Evolutionary conservation across 192 early-diverging fungal genomes (phyloP).

Genomic region (Podila minutissima): DNA sequence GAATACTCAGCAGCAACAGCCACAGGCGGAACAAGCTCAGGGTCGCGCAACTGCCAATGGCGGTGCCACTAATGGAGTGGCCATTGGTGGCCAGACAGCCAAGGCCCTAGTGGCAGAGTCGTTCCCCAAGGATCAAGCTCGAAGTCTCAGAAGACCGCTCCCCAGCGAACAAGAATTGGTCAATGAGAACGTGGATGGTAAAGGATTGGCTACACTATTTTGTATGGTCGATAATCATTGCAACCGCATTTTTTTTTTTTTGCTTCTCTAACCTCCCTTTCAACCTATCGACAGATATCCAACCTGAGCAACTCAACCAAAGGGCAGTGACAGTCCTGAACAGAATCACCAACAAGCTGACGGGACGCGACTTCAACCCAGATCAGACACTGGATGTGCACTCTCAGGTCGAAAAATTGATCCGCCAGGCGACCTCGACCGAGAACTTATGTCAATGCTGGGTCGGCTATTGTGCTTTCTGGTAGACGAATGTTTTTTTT

Average conservation of each 20-base stretch:
- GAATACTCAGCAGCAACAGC: slow-evolving; percentile 50
- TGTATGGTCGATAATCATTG: background rate
- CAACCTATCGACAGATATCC: slow-evolving; percentile 5
- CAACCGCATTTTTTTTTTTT: too few relatives aligned
- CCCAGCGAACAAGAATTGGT: slow-evolving; percentile 34
- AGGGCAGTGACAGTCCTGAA: slow-evolving; percentile 85
- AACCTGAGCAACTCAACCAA: slow-evolving; percentile 36
- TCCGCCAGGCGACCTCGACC: slow-evolving; percentile 86
- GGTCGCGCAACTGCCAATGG: background rate
- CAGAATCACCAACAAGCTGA: slow-evolving; percentile 92
- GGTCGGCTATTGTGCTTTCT: slow-evolving; percentile 67
- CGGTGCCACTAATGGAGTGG: background rate
- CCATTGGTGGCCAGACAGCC: too few relatives aligned
- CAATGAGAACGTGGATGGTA: slow-evolving; percentile 31
- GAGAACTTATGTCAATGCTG: slow-evolving; percentile 91
- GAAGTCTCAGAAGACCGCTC: slow-evolving; percentile 34
- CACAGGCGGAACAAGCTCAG: background rate
- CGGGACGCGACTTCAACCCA: slow-evolving; percentile 88
- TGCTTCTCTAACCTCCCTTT: background rate
- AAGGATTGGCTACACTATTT: background rate
- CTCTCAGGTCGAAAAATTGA: slow-evolving; percentile 88
- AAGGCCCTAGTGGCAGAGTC: slow-evolving; percentile 4
- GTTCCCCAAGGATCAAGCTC: slow-evolving; percentile 27
- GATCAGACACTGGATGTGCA: slow-evolving; percentile 79
- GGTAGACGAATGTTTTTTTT: slow-evolving; percentile 19